Conservation (phyloP, 306 rosid genomes). For the Pachyrhizus erosus region DNA sequence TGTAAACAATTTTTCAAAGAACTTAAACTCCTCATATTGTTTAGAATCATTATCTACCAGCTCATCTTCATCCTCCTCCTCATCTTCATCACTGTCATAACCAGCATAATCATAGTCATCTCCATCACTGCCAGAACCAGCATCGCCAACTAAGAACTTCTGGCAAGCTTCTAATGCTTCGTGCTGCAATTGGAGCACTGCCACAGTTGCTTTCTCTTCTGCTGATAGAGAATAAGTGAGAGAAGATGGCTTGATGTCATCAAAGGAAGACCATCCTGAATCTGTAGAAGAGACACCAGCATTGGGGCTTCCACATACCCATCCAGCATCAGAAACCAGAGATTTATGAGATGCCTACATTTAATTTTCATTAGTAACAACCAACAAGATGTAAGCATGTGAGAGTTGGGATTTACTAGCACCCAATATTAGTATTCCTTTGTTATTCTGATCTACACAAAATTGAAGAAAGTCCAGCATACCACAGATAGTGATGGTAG, state of each 20-base stretch:
- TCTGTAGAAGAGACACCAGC: constrained; percentile 29
- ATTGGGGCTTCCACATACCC: constrained; percentile 33
- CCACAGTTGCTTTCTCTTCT: constrained; percentile 40
- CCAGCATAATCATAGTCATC: constrained; percentile 24
- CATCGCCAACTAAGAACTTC: constrained; percentile 47
- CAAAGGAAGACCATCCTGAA: constrained; percentile 53
- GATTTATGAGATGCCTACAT: constrained; percentile 42
- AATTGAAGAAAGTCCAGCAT: neutral
- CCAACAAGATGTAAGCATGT: neutral
- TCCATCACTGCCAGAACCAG: constrained; percentile 47
- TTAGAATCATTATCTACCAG: constrained; percentile 33
- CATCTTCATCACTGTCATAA: constrained; percentile 26
- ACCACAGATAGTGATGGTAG: neutral
- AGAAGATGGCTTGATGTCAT: constrained; percentile 39
- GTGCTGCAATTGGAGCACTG: constrained; percentile 53
- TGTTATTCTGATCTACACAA: neutral
- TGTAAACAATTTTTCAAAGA: constrained; percentile 56
- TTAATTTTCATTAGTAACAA: constrained; percentile 1
- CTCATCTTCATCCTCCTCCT: constrained; percentile 45
- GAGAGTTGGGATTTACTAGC: constrained; percentile 5
- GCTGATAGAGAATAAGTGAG: constrained; percentile 31
- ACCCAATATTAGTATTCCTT: neutral
- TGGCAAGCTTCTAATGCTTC: constrained; percentile 57
- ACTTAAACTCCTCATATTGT: constrained; percentile 49
- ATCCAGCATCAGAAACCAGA: constrained; percentile 36